Conservation (phyloP, 2,329 filamentous ascomycete species). For the Claviceps purpurea region DNA sequence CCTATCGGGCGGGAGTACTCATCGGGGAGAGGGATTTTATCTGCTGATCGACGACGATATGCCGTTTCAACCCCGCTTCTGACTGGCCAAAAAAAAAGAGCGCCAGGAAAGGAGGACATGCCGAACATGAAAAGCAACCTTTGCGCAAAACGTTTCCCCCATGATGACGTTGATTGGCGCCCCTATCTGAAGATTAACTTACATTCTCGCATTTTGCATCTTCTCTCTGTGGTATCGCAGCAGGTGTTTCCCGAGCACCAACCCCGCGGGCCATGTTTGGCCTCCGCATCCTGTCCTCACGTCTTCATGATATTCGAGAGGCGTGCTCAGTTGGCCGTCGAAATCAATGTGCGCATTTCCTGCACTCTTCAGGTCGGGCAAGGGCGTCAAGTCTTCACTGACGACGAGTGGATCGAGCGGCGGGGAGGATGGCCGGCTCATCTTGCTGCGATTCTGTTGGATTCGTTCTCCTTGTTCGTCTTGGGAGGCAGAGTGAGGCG, state of each 20-base stretch:
- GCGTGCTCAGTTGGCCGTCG: conserved; percentile 55
- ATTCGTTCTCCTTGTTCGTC: not conserved
- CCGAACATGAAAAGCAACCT: not conserved
- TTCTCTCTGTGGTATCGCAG: conserved; percentile 56
- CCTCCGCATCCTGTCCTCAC: conserved; percentile 81
- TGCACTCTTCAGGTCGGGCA: conserved; percentile 43
- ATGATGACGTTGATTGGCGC: too few relatives aligned
- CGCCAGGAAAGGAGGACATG: not conserved
- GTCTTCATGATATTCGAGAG: conserved; percentile 72
- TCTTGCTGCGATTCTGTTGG: conserved; percentile 1
- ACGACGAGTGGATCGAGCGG: conserved; percentile 37
- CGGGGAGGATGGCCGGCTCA: conserved; percentile 29
- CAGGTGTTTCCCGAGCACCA: conserved; percentile 78
- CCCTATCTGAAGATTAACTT: conserved; percentile 20
- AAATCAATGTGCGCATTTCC: conserved; percentile 47
- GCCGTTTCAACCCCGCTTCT: not conserved
- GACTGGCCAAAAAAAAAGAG: not conserved
- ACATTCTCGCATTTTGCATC: conserved; percentile 60
- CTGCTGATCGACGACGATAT: not conserved
- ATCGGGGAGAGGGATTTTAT: not conserved
- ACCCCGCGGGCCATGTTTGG: conserved; percentile 86
- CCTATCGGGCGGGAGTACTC: not conserved
- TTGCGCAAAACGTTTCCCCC: too few relatives aligned
- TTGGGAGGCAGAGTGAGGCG: not conserved
- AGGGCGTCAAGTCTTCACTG: conserved; percentile 43